Conservation (phyloP, 1,139 yeast species). For the Candida tetrigidarum region DNA sequence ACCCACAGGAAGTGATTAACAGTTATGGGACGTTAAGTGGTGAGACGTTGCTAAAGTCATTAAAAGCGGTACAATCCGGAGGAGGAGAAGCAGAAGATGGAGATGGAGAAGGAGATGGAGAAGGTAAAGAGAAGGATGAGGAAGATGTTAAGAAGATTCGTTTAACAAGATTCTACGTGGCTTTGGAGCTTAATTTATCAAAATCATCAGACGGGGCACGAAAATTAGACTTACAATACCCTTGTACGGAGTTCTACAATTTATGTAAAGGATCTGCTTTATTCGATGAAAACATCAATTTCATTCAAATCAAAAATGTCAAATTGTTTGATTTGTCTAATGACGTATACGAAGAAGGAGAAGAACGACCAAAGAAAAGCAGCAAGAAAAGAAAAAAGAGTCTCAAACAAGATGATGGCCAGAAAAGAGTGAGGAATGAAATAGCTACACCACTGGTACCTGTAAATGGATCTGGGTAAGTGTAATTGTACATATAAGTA, state of each 20-base stretch:
- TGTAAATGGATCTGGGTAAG: slow-evolving; percentile 1
- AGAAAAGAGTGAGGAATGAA: neutral
- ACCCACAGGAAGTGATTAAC: slow-evolving; percentile 51
- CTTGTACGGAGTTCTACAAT: slow-evolving; percentile 86
- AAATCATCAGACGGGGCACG: slow-evolving; percentile 45
- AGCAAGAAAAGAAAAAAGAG: slow-evolving; percentile 32
- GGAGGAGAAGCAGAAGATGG: too few relatives aligned
- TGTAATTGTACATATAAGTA: too few relatives aligned
- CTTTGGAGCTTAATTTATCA: slow-evolving; percentile 63
- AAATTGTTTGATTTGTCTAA: slow-evolving; percentile 81
- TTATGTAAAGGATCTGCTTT: slow-evolving; percentile 75
- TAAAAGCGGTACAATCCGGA: slow-evolving; percentile 16
- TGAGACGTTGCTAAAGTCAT: slow-evolving; percentile 27
- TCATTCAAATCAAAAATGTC: slow-evolving; percentile 73
- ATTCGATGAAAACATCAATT: slow-evolving; percentile 64
- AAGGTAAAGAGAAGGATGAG: too few relatives aligned
- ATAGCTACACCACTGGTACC: neutral
- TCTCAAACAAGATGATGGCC: slow-evolving; percentile 10
- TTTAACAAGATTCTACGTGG: slow-evolving; percentile 79
- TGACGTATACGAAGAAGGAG: slow-evolving; percentile 83
- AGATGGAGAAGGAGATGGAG: too few relatives aligned
- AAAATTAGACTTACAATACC: slow-evolving; percentile 85
- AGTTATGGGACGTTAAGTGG: slow-evolving; percentile 55
- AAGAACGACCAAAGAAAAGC: slow-evolving; percentile 65
- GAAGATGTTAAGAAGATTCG: slow-evolving; percentile 40